Base-by-base conservation (phyloP, 192 early-diverging fungal species). In the Martensiomyces pterosporus region DNA sequence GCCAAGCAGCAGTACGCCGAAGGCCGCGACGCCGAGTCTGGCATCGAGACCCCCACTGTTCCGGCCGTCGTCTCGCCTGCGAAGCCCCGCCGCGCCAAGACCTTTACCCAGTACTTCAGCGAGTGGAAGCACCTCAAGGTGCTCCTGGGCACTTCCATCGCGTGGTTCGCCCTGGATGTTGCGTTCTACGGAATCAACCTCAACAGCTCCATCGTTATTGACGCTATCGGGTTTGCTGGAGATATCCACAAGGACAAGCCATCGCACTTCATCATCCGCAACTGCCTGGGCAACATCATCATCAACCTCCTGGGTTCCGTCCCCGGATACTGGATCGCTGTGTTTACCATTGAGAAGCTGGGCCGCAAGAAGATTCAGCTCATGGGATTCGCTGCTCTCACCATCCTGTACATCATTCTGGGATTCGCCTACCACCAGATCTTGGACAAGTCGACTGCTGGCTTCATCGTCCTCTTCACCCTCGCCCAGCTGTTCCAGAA, bases 261-360 rank as follows among this genome's bases (percentile, higher is more conserved):
- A 12, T 65, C 57, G 13, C 49, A 64, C 9, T 64, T 52, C 33
- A 77, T 81, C 29, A 73, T 85, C 44, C 83, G 76, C 75, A 83
- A 83, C 64, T 84, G 78, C 17, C 67, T 92, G 55, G 96, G 96
- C 51, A 93, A 87, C 79, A 80, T 94, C 57, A 93, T 93, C 58
- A 85, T 99, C 64, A 88, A 89, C 35, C 47, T 89, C 13, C 75
- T 89, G 14, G 90, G 90, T 36, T 83, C 83, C 23, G 80, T 99
- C 7, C 96, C 96, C 25, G 96, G 96, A 35, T 99, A 97, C 85
- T 94, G 89, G 90, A 77, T 99, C 63, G 75, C 88, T 3, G 92
- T 99, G 52, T 87, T 88, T 47, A 71, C 84, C 16, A 87, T 99
- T 27, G 96, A 99, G 47, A 68, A 66, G 48, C 55, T 89, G 24